Evolutionary conservation across 345 rosid species (phyloP), one percentile per base, ranked within the genome.

Genomic region (Citrus sp.): DNA sequence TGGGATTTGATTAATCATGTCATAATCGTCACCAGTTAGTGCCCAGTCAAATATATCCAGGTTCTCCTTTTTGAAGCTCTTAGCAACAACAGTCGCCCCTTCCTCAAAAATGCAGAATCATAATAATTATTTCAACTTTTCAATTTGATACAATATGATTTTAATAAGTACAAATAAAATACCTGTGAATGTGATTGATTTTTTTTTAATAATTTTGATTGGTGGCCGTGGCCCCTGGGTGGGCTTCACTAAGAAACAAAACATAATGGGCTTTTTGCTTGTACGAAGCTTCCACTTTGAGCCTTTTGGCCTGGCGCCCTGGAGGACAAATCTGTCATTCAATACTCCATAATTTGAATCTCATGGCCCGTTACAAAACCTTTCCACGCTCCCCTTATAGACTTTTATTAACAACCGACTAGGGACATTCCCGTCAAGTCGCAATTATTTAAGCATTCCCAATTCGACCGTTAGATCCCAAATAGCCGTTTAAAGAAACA

Each of bases 401-500:
- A 12, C 51, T 10, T 12, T 10, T 42, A 10, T 12, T 6, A 22
- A 13, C 27, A 35, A 55, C 71, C 40, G 62, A 5, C 54, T 10
- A 34, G 3, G 51, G 72, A 72, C 30, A 74, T 30, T 74, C 6
- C 46, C 77, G 69, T 61, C 77, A 30, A 63, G 27, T 6, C 60
- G 3, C 22, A 40, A 30, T 21, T 5, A 34, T 67, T 65, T 65
- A 63, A 70, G 28, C 5, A 1, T 46, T 71, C 24, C 51, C 73
- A 30, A 82, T 40, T 75, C 78, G 82, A 81, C 85, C 87, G 86
- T 80, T 86, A 58, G 30, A 65, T 70, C 35, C 35, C 37, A 79
- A 22, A 30, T 19, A 51, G 25, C 59, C 63, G 62, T 74, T 77
- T 73, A 55, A 60, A 67, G 72, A 80, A 79, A 24, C 75, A 19